Percentiles rank a stretch among this genome's conserved stretches.
These are phyloP conservation scores for Penicillium manginii DNA, from an alignment of 495 filamentous ascomycete species.

Conservation along the genomic window DNA sequence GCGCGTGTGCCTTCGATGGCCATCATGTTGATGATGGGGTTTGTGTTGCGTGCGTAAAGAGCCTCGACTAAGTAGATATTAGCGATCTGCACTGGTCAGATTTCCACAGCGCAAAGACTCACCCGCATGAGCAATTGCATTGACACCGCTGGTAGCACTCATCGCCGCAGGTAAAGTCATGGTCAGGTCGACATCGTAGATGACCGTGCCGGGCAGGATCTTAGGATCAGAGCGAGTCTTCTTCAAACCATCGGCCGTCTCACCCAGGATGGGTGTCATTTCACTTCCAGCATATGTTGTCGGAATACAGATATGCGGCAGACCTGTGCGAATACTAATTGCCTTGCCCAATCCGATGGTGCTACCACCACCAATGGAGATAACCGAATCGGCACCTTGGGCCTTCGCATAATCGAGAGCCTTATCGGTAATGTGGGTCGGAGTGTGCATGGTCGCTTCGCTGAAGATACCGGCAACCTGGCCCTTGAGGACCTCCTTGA, in stretches of 20 bases:
- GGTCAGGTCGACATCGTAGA: constrained; percentile 71
- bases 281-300: constrained; percentile 74
- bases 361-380: constrained; percentile 68
- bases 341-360: constrained; percentile 71
- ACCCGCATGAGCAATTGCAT: constrained; percentile 72
- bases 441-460: constrained; percentile 72
- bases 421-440: constrained; percentile 63
- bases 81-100: too few relatives aligned
- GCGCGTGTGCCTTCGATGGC: constrained; percentile 59
- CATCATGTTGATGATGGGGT: constrained; percentile 61
- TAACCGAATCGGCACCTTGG: constrained; percentile 54
- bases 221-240: constrained; percentile 66
- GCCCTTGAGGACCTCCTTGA: constrained; percentile 53
- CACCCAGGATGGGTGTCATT: constrained; percentile 70
- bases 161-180: constrained; percentile 64
- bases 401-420: constrained; percentile 57
- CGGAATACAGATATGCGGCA: constrained; percentile 68
- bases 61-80: constrained; percentile 57
- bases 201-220: constrained; percentile 67
- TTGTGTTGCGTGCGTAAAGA: constrained; percentile 65
- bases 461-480: constrained; percentile 61
- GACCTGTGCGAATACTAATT: constrained; percentile 64
- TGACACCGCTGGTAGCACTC: constrained; percentile 68
- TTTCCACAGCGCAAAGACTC: too few relatives aligned
- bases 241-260: constrained; percentile 66